Conservation (phyloP, 208 protist genomes). For the Wallacemonas sp. region DNA sequence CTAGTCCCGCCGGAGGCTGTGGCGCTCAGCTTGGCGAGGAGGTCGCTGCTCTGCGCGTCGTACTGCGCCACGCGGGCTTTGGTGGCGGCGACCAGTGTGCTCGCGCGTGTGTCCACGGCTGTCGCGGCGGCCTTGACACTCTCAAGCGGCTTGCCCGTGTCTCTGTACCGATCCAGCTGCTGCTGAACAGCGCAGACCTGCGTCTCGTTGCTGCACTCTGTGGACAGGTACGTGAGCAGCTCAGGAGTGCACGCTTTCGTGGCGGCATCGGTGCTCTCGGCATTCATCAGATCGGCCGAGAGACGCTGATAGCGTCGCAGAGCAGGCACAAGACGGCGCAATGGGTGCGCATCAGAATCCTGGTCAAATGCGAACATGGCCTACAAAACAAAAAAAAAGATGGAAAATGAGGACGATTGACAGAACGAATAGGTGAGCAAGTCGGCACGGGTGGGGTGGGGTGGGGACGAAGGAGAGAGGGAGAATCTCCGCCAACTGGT, state of each 20-base stretch:
- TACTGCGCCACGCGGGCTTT: neutral
- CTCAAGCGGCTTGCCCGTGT: neutral
- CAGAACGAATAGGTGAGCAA: too few relatives aligned
- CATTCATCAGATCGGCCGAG: neutral
- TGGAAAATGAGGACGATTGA: neutral
- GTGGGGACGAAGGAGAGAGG: neutral
- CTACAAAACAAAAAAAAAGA: neutral
- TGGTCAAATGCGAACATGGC: neutral
- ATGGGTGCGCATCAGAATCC: neutral
- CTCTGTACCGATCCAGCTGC: neutral
- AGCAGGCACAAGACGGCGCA: neutral
- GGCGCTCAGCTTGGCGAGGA: neutral
- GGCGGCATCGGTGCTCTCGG: neutral
- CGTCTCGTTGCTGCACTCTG: neutral
- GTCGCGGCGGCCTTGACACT: neutral
- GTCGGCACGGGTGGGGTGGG: too few relatives aligned
- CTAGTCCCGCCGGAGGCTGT: neutral
- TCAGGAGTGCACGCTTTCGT: neutral
- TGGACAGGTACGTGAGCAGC: constrained; percentile 1
- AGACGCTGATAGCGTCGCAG: neutral
- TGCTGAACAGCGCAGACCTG: neutral
- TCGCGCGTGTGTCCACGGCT: neutral
- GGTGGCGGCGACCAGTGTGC: neutral
- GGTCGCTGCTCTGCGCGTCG: neutral
- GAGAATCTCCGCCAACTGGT: neutral